Percentiles rank a stretch among this genome's conserved stretches.
Evolutionary conservation across 306 rosid genomes (phyloP).

Genomic region (Lupinus albus): DNA sequence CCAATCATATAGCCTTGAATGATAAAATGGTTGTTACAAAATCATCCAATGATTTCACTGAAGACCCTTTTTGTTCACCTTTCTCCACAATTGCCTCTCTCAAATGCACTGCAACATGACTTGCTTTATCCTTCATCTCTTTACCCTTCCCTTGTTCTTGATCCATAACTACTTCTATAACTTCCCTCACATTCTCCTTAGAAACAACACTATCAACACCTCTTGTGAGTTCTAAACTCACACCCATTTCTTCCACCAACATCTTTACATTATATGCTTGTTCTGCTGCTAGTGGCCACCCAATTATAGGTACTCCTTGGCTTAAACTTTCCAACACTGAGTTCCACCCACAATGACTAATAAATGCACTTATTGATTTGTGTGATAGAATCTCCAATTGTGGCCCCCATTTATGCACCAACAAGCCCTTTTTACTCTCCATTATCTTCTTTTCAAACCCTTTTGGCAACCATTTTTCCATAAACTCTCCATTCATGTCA

Average conservation of each 20-base stretch:
- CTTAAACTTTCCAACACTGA: conserved; percentile 76
- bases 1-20: conserved; percentile 9
- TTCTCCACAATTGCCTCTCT: conserved; percentile 45
- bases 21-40: conserved; percentile 42
- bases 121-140: conserved; percentile 57
- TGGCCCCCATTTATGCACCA: conserved; percentile 77
- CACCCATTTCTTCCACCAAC: conserved; percentile 76
- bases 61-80: conserved; percentile 49
- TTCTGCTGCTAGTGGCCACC: conserved; percentile 85
- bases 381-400: conserved; percentile 76
- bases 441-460: conserved; percentile 64
- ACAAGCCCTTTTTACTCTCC: conserved; percentile 45
- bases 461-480: conserved; percentile 63
- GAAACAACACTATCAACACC: conserved; percentile 46
- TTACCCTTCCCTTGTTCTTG: conserved; percentile 49
- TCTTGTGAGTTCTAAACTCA: conserved; percentile 57
- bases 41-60: conserved; percentile 46
- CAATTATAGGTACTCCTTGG: conserved; percentile 72
- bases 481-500: conserved; percentile 55
- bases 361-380: conserved; percentile 55
- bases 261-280: conserved; percentile 74
- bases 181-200: conserved; percentile 53
- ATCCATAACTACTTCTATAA: conserved; percentile 55
- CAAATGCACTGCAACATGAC: conserved; percentile 42
- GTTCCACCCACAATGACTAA: conserved; percentile 94